A percentile compares a stretch with the other conserved stretches of the same genome.
Evolutionary conservation across 73 alveolate species (phyloP).

Genomic region (Uronychia binucleata): DNA sequence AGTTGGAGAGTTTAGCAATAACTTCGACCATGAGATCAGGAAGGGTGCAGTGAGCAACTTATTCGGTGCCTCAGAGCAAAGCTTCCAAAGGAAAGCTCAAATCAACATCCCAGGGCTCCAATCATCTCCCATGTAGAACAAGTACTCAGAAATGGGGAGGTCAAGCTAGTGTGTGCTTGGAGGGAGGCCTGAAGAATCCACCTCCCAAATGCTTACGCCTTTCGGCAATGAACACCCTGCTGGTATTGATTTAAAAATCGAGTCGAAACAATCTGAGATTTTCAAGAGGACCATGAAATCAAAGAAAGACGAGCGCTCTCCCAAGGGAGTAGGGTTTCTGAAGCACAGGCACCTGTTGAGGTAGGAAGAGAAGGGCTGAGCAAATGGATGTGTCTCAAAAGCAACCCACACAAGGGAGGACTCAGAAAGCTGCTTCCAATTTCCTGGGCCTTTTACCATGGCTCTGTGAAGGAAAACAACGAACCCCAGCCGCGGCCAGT

Average conservation of each 20-base stretch:
- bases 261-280: background rate
- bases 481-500: no score
- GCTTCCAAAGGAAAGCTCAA: background rate
- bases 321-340: background rate
- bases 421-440: background rate
- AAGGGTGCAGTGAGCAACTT: no score
- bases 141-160: background rate
- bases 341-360: background rate
- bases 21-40: background rate
- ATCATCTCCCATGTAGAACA: background rate
- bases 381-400: background rate
- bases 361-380: background rate
- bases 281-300: background rate
- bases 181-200: background rate
- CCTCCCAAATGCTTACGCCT: background rate
- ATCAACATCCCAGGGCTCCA: background rate
- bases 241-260: background rate
- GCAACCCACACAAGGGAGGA: background rate
- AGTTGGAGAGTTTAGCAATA: background rate
- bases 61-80: no score
- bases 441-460: background rate
- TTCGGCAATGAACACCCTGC: background rate
- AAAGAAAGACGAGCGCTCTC: background rate
- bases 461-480: background rate
- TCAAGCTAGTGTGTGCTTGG: background rate